Evolutionary conservation across 1,139 yeast genomes (phyloP), one percentile per base, ranked within the genome.

Genomic region (Diutina mesorugosa): DNA sequence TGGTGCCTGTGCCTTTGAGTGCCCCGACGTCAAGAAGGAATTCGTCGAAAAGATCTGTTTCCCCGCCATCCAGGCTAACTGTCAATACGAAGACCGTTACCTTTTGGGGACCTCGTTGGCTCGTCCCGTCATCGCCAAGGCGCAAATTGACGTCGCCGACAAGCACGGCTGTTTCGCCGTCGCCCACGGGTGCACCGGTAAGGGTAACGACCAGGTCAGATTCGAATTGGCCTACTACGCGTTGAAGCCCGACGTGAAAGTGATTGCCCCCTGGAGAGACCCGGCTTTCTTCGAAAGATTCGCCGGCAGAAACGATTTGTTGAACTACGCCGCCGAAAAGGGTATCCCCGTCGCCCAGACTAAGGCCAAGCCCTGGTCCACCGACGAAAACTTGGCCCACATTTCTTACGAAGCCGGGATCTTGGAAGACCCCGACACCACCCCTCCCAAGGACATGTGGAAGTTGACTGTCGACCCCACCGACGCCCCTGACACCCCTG

Each of bases 361-460:
- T 64, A 90, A 90, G 75, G 90, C 98, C 62, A 93, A 93, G 80
- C 99, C 99, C 64, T 93, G 99, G 99, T 91, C 98, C 30, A 95
- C 98, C 60, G 99, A 93, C 71, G 99, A 93, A 79, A 93, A 93
- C 81, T 78, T 91, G 83, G 99, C 99, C 53, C 99, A 93, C 75
- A 93, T 93, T 70, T 91, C 98, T 51, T 93, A 88, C 71, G 99
- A 93, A 79, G 99, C 99, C 62, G 99, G 99, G 74, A 93, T 93
- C 65, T 83, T 93, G 69, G 99, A 93, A 77, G 95, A 93, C 76
- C 99, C 99, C 68, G 90, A 93, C 72, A 84, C 93, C 65, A 93
- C 99, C 57, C 99, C 99, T 63, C 99, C 99, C 74, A 91, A 90
- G 79, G 99, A 93, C 73, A 93, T 93, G 99, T 93, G 99, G 99